Percentiles rank a stretch among this genome's conserved stretches.
Conservation (phyloP, 345 rosid genomes). For the Eutrema japonicum region DNA sequence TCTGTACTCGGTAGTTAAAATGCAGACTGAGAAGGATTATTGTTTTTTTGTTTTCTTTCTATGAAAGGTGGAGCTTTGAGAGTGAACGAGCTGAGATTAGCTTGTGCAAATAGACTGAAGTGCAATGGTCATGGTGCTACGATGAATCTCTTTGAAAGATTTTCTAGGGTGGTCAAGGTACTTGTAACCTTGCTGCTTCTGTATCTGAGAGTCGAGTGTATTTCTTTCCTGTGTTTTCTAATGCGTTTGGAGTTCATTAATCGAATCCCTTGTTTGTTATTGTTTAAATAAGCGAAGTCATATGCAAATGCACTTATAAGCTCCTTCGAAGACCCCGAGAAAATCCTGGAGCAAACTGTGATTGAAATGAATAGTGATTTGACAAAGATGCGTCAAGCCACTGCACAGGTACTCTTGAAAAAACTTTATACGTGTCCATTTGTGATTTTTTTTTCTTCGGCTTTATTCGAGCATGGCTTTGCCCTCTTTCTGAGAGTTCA, state of each 20-base stretch:
- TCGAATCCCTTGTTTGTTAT: slow-evolving; percentile 16
- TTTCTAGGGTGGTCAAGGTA: slow-evolving; percentile 78
- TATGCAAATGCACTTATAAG: slow-evolving; percentile 71
- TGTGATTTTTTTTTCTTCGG: slow-evolving; percentile 28
- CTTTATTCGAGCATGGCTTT: background rate
- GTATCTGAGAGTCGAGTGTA: background rate
- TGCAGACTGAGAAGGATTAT: slow-evolving; percentile 10
- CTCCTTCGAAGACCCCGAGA: slow-evolving; percentile 79
- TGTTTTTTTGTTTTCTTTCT: background rate
- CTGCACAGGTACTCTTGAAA: slow-evolving; percentile 60
- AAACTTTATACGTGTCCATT: background rate
- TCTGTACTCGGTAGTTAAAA: background rate
- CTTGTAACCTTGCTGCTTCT: slow-evolving; percentile 1
- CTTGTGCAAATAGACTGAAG: slow-evolving; percentile 46
- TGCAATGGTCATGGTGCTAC: slow-evolving; percentile 57
- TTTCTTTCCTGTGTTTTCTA: background rate
- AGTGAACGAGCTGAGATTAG: slow-evolving; percentile 48
- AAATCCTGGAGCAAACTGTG: slow-evolving; percentile 76
- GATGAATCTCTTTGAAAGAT: slow-evolving; percentile 74
- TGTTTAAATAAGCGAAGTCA: slow-evolving; percentile 51
- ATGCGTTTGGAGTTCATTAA: slow-evolving; percentile 20
- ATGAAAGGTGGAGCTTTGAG: slow-evolving; percentile 41
- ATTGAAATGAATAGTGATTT: slow-evolving; percentile 79
- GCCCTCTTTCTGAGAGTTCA: background rate
- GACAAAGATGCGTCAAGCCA: slow-evolving; percentile 80